Base-by-base conservation (phyloP, 257 asterid species). In the Gentiana straminea region DNA sequence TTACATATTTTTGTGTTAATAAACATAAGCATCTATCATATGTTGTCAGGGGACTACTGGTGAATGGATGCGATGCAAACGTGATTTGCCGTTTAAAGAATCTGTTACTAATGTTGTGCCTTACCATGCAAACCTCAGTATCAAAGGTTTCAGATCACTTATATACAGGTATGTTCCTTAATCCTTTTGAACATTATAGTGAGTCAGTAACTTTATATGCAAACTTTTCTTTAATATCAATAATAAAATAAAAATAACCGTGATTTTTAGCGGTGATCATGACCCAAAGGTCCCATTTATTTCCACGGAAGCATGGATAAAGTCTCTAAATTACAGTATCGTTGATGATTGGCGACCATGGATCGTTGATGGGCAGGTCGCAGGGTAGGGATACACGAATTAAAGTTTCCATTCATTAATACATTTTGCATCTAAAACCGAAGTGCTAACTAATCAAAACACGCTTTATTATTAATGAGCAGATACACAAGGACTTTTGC, bases 231-330 rank as follows among this genome's bases (percentile, higher is more conserved):
- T n/a, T n/a, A n/a, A n/a, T n/a, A n/a, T n/a, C n/a, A n/a, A n/a
- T n/a, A n/a, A 24, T 24, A 24, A 24, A 24, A 24, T 24, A 24
- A 24, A 24, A 24, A 24, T 24, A 24, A 24, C 24, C 24, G 24
- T 24, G 24, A 24, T 24, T 24, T 39, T 39, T 8, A 39, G 45
- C 2, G 84, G 81, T 10, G 84, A 78, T 66, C 84, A 78, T 46
- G 81, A 78, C 15, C 48, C 63, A 54, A 0, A 32, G 8, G 57
- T 74, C n/a, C 72, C 81, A 12, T 69, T 52, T 63, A 38, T 45
- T 13, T 72, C 84, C 35, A 74, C 84, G 6, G 55, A 66, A 74
- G 84, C 78, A 52, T 78, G 84, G 84, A 78, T 71, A 65, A 66
- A 44, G 51, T 65, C 72, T 39, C 64, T 78, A 1, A 74, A 74